Evolutionary conservation across 768 basidiomycete species (phyloP), one percentile per base, ranked within the genome.

Genomic region (Lactifluus echinatus): DNA sequence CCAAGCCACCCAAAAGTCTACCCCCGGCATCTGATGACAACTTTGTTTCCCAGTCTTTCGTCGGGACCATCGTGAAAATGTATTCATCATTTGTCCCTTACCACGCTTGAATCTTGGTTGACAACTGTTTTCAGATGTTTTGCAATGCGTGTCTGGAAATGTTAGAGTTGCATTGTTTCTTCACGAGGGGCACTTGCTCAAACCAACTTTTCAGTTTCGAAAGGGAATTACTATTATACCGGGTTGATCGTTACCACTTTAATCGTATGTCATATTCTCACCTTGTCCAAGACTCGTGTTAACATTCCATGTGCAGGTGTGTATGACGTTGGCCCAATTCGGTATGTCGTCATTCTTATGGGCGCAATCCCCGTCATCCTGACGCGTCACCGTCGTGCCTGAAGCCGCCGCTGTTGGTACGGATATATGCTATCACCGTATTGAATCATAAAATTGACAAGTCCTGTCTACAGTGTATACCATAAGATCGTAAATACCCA

Each of bases 401-500:
- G 28, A 37, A 59, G 58, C 21, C 10, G 39, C 48, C 8, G 58
- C 58, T 21, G 7, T 59, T 31, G 34, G 58, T 59, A 55, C 5
- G 58, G 2, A 23, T 7, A 17, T 54, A 3, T 33, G 15, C 28
- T 29, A 33, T 15, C 29, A 15, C 34, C 17, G 17, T 37, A 21
- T 23, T 24, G 15, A 19, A 21, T 3, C 28, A 56, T 28, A 17
- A 28, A 12, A 59, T 24, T 28, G 4, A 6, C 31, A n/a, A n/a
- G n/a, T n/a, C 23, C 31, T 5, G 3, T 10, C 68, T 56, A 40
- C 23, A 66, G 80, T 65, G 7, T 83, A 73, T 60, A 75, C 77
- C 23, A 60, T 74, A 43, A 69, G 72, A 72, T 65, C 72, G 82
- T 82, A 42, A 57, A 72, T 63, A 11, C 6, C 21, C 19, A 26